Conservation (phyloP, 768 basidiomycete species). For the Amanita molliuscula region DNA sequence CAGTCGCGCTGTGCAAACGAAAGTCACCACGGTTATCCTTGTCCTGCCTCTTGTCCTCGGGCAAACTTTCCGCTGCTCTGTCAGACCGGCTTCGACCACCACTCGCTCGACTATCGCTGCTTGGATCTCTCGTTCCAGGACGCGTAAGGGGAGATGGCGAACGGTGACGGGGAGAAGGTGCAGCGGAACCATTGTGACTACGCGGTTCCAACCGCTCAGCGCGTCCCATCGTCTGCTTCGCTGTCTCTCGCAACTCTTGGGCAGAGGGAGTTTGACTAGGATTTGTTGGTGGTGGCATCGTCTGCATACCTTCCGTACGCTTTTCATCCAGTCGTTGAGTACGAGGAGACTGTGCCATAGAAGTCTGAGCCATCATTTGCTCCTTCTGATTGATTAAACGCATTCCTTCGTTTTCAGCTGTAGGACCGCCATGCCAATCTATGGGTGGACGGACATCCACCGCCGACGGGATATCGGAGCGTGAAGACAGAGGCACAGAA, state of each 20-base stretch:
- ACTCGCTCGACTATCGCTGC: conserved; percentile 64
- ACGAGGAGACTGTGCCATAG: conserved; percentile 22
- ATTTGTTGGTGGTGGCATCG: conserved; percentile 68
- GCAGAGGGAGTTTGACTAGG: conserved; percentile 75
- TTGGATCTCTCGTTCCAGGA: conserved; percentile 60
- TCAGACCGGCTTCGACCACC: conserved; percentile 51
- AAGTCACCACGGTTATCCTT: conserved; percentile 38
- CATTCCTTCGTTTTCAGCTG: neutral
- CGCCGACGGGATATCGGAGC: neutral
- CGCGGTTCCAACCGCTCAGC: conserved; percentile 32
- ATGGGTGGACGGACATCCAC: neutral
- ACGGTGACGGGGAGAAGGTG: conserved; percentile 51
- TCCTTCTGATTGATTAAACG: conserved; percentile 1
- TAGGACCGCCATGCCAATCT: neutral
- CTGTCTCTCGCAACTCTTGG: conserved; percentile 73
- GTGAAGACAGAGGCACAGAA: neutral
- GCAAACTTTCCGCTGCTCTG: conserved; percentile 34
- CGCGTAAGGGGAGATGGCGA: conserved; percentile 57
- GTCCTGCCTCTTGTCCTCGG: conserved; percentile 45
- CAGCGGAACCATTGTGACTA: conserved; percentile 38
- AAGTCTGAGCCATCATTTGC: conserved; percentile 9
- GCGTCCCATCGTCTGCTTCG: conserved; percentile 53
- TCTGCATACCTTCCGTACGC: conserved; percentile 28
- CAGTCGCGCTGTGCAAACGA: conserved; percentile 27
- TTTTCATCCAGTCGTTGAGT: conserved; percentile 31